Percentiles rank a stretch among this genome's conserved stretches.
These are phyloP conservation scores for Arachis hypogaea DNA, from an alignment of 306 rosid species.

Conservation along the genomic window DNA sequence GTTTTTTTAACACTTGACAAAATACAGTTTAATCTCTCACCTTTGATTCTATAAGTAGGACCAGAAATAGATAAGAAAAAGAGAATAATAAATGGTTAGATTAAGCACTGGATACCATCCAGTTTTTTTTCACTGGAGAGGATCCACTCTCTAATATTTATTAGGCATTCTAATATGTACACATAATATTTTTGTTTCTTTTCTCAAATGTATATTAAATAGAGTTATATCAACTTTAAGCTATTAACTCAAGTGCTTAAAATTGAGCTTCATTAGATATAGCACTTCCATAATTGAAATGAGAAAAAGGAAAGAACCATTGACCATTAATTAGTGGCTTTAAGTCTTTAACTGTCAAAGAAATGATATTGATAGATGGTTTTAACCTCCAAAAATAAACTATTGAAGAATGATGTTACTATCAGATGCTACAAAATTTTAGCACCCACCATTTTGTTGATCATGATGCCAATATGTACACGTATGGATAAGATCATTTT, in stretches of 20 bases:
- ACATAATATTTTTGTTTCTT: too few relatives aligned
- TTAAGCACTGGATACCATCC: too few relatives aligned
- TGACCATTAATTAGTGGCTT: constrained; percentile 25
- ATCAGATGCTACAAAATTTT: neutral
- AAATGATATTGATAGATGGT: neutral
- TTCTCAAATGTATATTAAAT: neutral
- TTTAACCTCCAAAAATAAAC: neutral
- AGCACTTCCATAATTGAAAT: neutral
- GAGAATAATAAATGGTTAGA: too few relatives aligned
- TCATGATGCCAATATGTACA: too few relatives aligned
- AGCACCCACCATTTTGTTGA: neutral
- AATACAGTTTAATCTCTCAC: too few relatives aligned
- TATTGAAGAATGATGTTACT: neutral
- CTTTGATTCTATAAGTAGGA: too few relatives aligned
- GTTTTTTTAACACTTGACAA: too few relatives aligned
- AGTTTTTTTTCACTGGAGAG: too few relatives aligned
- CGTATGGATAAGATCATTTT: neutral
- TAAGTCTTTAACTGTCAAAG: neutral
- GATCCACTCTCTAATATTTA: too few relatives aligned
- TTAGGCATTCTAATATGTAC: too few relatives aligned
- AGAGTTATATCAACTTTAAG: constrained; percentile 13
- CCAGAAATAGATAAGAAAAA: too few relatives aligned
- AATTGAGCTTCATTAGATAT: too few relatives aligned
- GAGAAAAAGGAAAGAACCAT: neutral
- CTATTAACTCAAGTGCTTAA: neutral